Base-by-base conservation (phyloP, 805 yeast species). In the Lachancea sp. region DNA sequence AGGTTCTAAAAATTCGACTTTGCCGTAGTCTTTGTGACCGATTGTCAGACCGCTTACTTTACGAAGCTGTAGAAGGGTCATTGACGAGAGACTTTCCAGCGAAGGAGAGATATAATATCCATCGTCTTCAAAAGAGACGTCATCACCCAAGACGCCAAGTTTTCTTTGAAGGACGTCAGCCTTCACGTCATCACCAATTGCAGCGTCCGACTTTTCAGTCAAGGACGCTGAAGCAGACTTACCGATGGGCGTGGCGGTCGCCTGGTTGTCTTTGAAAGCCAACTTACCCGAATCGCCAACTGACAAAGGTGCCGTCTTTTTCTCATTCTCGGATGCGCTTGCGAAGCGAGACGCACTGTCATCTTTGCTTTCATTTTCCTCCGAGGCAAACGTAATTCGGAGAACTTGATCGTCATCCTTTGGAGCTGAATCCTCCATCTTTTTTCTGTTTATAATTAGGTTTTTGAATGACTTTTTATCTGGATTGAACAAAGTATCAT, bases 61-160 rank as follows among this genome's bases (percentile, higher is more conserved):
- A 45, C 83, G 78, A 41, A 88, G 73, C 49, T 87, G 82, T 9
- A 78, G 66, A 32, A 85, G 69, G 0, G 87, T 63, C 73, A 77
- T 71, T 15, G 71, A 65, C 45, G 75, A 73, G 42, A 93, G 68
- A 40, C 80, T 80, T 4, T 79, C 75, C 32, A 82, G 58, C 2
- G 88, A 71, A 15, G 99, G 99, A 5, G 85, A 77, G 44, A 81
- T 82, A 86, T 93, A 93, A 66, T 90, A 93, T 5, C 90, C 96
- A 40, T 84, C 77, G 12, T 79, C 81, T 42, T 82, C 78, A 25
- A 72, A 71, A 36, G 75, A 69, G 36, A 69, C 67, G 36, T 72
- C 72, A 38, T 70, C 74, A 1, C 60, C 59, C 6, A 52, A 51
- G 26, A 58, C 56, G 13, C 59, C 61, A 15, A 45, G 51, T 10